Conservation (phyloP, 306 rosid species). For the Sphenostylis stenocarpa region DNA sequence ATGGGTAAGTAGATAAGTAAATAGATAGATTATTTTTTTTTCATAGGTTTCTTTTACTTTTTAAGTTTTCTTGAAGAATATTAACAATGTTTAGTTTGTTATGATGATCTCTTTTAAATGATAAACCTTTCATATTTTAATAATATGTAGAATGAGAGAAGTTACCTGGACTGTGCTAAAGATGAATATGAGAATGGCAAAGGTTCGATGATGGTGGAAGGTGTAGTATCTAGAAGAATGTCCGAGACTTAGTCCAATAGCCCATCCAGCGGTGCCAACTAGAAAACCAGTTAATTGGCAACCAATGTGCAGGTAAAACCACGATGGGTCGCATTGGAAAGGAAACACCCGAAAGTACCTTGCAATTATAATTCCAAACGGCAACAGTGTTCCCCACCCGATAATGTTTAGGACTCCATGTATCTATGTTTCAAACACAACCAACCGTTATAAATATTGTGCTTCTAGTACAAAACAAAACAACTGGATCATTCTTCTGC, state of each 20-base stretch:
- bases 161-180: constrained; percentile 67
- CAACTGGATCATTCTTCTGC: too few relatives aligned
- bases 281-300: constrained; percentile 56
- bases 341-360: constrained; percentile 62
- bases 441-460: neutral
- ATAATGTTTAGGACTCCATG: constrained; percentile 79
- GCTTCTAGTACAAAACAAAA: too few relatives aligned
- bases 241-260: constrained; percentile 76
- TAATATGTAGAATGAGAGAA: neutral
- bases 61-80: too few relatives aligned
- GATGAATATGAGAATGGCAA: constrained; percentile 61
- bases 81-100: too few relatives aligned
- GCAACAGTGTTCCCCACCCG: constrained; percentile 83
- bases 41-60: too few relatives aligned
- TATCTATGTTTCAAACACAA: constrained; percentile 39
- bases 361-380: constrained; percentile 64
- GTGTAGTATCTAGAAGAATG: constrained; percentile 49
- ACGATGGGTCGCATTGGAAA: neutral
- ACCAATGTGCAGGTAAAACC: constrained; percentile 39
- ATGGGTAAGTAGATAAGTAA: too few relatives aligned
- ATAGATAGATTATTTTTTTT: too few relatives aligned
- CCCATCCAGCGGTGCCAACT: constrained; percentile 64
- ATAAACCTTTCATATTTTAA: too few relatives aligned
- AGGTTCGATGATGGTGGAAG: constrained; percentile 56
- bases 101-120: too few relatives aligned